Evolutionary conservation across 805 yeast genomes (phyloP).

Genomic region (Naumovozyma castellii): DNA sequence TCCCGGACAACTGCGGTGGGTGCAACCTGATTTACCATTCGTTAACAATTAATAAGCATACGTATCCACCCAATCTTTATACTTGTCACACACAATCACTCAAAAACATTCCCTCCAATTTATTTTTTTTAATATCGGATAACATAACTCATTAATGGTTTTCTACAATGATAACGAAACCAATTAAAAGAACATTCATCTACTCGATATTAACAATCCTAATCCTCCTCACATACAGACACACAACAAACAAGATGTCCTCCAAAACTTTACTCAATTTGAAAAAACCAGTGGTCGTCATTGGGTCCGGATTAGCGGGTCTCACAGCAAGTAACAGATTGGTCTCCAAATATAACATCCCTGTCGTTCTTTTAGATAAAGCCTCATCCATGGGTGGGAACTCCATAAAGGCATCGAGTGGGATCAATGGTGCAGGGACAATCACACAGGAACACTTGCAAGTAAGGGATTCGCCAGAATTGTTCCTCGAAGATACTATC

Average conservation of each 20-base stretch:
- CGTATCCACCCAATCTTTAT: no score
- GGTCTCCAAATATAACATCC: slow-evolving; percentile 29
- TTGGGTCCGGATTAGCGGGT: slow-evolving; percentile 54
- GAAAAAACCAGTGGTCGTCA: slow-evolving; percentile 33
- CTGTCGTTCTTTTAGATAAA: slow-evolving; percentile 43
- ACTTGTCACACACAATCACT: no score
- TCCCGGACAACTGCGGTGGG: no score
- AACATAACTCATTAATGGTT: background rate
- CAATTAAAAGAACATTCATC: background rate
- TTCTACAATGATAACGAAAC: background rate
- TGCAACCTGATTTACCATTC: no score
- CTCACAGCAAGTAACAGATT: slow-evolving; percentile 37
- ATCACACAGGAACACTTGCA: slow-evolving; percentile 43
- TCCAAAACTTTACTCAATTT: background rate
- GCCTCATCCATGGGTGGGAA: slow-evolving; percentile 45
- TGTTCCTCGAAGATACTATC: slow-evolving; percentile 58
- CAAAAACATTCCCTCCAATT: no score
- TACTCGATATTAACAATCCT: background rate
- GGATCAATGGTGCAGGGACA: slow-evolving; percentile 62
- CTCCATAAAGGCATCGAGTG: slow-evolving; percentile 53
- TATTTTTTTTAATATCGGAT: no score
- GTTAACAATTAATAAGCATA: no score
- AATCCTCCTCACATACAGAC: background rate
- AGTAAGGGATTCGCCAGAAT: slow-evolving; percentile 48
- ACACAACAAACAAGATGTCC: slow-evolving; percentile 1